Evolutionary conservation across 1,284 basidiomycete genomes (phyloP).

Genomic region (Moesziomyces globuligerus): DNA sequence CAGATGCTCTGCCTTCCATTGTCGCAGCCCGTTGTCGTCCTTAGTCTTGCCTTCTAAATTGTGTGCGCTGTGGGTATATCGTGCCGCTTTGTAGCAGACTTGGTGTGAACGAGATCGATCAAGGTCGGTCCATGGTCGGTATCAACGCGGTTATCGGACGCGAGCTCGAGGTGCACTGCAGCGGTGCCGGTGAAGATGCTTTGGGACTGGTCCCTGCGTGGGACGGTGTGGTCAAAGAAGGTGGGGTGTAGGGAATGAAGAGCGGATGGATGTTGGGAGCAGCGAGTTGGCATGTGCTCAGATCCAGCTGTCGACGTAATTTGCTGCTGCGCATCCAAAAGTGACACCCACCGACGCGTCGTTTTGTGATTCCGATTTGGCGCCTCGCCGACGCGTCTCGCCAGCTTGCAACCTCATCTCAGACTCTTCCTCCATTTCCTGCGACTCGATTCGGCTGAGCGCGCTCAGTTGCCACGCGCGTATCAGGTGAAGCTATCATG

Average conservation of each 20-base stretch:
- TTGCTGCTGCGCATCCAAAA: not conserved
- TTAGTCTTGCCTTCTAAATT: not conserved
- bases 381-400: not conserved
- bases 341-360: not conserved
- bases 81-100: no score
- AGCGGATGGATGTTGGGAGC: not conserved
- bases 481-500: not conserved
- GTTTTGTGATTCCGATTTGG: not conserved
- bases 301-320: not conserved
- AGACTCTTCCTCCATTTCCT: no score
- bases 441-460: no score
- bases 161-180: no score
- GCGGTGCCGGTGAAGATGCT: not conserved
- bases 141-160: not conserved
- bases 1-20: conserved; percentile 12
- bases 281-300: not conserved
- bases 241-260: not conserved
- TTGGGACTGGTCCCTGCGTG: not conserved
- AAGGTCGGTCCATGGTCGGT: not conserved
- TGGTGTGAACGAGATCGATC: not conserved
- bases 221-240: not conserved
- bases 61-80: no score
- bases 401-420: not conserved
- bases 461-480: no score
- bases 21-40: not conserved